Evolutionary conservation across 148 eudicot species (phyloP), one percentile per base, ranked within the genome.

Genomic region (Gaultheria prostrata): DNA sequence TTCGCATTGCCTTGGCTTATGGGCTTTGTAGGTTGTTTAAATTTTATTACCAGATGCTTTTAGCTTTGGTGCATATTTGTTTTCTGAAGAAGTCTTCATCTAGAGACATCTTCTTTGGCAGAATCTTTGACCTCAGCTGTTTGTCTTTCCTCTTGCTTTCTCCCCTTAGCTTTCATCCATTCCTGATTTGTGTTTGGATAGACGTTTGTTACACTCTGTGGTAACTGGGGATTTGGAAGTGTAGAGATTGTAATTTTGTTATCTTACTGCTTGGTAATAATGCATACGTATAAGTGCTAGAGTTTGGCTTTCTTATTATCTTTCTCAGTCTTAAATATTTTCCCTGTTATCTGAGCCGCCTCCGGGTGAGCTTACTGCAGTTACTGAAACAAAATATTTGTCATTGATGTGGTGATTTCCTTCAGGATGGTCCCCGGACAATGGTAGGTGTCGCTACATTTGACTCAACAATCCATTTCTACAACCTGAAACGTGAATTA

Each of bases 361-460:
- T 17, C 65, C 30, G 30, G 33, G 20, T 33, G 8, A 43, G 30
- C 14, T 32, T 49, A 50, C 53, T 30, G 24, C 51, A 33, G 35
- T 14, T 26, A n/a, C 15, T 69, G 53, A 48, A 43, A 59, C 39
- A 75, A 46, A 18, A 13, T n/a, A 74, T 85, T 45, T 14, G 12
- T 76, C 82, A 49, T 26, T 82, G 63, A 74, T 76, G 43, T 48
- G 33, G 78, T 26, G 33, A 83, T 83, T 73, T 85, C 79, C 61
- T 89, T 84, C 96, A 97, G 99, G 98, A 93, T 85, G 98, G 95
- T 85, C 96, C 94, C 57, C 91, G 98, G 81, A 97, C 99, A 80
- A 89, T 92, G 92, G 99, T 93, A 76, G 99, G 99, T 63, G 89
- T 97, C 69, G 98, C 99, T 80, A 97, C 99, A 80, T 97, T 91